Evolutionary conservation across 1,284 basidiomycete species (phyloP).

Genomic region (Irpex sp.): DNA sequence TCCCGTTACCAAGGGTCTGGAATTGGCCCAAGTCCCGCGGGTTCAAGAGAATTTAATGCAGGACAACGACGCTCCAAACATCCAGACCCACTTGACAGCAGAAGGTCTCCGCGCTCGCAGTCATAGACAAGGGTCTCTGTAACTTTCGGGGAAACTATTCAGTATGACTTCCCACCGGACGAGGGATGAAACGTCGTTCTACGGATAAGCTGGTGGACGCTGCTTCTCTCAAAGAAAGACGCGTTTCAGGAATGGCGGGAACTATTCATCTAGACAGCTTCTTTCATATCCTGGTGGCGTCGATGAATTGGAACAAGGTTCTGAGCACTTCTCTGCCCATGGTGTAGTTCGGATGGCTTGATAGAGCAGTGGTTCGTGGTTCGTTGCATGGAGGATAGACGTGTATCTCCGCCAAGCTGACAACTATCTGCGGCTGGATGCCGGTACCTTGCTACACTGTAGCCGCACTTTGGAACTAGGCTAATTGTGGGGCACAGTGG

Average conservation of each 20-base stretch:
- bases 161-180: neutral
- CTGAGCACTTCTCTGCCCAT: neutral
- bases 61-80: neutral
- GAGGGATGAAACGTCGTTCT: neutral
- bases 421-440: neutral
- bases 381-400: neutral
- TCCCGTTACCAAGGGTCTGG: neutral
- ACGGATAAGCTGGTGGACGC: neutral
- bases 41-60: neutral
- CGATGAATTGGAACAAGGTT: neutral
- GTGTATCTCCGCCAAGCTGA: neutral
- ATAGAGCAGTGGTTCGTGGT: neutral
- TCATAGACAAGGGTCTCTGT: neutral
- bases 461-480: neutral
- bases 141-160: neutral
- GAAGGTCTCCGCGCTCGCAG: conserved; percentile 11
- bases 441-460: neutral
- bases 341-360: neutral
- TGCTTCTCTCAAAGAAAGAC: neutral
- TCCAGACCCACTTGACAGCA: conserved; percentile 7
- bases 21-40: neutral
- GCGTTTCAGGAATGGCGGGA: neutral
- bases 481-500: neutral
- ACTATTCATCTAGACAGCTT: conserved; percentile 1
- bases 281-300: neutral